phyloP scores from a whole-genome alignment of 257 asterid genomes.

The Datura wrightii region DNA sequence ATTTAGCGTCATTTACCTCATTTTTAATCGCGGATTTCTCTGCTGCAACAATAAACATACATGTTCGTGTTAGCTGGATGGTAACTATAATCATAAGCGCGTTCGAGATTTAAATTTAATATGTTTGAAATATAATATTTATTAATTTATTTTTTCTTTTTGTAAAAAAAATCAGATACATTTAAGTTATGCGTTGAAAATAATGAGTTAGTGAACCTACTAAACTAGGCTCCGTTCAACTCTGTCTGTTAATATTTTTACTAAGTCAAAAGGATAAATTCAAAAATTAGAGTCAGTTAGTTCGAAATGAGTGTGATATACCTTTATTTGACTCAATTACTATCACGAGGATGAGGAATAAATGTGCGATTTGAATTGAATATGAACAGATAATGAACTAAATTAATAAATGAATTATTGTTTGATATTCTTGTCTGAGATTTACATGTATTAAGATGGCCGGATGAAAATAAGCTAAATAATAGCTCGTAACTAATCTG shows the following conservation, averaged over 20 bases:
- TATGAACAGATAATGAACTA: background rate
- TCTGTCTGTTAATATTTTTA: background rate
- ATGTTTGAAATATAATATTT: background rate
- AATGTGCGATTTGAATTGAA: background rate
- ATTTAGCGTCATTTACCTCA: slow-evolving; percentile 32
- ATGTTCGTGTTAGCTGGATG: background rate
- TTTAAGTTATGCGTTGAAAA: background rate
- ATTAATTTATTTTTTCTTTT: background rate
- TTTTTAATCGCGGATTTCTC: background rate
- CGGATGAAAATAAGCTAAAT: too few species aligned
- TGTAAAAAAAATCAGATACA: rapidly evolving
- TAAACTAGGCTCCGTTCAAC: background rate
- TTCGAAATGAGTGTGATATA: background rate
- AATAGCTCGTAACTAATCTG: too few species aligned
- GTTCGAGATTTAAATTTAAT: background rate
- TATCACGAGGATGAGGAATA: background rate
- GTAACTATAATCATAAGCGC: background rate
- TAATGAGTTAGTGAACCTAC: background rate
- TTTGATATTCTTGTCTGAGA: too few species aligned
- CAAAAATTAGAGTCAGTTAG: background rate
- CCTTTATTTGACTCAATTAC: background rate
- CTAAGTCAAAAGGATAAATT: background rate
- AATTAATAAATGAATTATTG: background rate
- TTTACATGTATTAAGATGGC: background rate
- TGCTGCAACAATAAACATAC: background rate